phyloP scores from a whole-genome alignment of 2,329 filamentous ascomycete genomes.

The Aspergillus viridinutans region DNA sequence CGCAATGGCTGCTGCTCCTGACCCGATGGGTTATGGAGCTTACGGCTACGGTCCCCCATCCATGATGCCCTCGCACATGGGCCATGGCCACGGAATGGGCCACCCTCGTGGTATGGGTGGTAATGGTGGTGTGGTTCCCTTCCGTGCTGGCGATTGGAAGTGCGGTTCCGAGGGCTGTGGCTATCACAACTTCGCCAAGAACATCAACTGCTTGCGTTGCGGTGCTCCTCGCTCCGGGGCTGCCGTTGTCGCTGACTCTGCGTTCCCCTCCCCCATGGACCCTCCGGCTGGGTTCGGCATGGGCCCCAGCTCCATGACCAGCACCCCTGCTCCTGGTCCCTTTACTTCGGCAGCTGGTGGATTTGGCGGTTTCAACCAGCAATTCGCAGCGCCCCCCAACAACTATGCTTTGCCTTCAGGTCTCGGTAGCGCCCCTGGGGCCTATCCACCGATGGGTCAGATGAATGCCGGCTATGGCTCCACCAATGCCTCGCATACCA shows the following conservation, averaged over 20 bases:
- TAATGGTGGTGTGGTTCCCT: constrained; percentile 81
- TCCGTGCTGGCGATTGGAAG: constrained; percentile 98
- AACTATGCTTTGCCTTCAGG: constrained; percentile 86
- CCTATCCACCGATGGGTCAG: constrained; percentile 63
- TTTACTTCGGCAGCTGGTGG: constrained; percentile 66
- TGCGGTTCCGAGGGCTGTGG: constrained; percentile 95
- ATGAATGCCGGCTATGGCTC: constrained; percentile 79
- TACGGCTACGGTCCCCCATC: constrained; percentile 61
- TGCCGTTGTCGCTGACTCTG: constrained; percentile 89
- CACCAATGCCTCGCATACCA: constrained; percentile 72
- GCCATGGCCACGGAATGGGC: constrained; percentile 53
- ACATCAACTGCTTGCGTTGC: constrained; percentile 94
- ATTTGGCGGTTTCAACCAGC: constrained; percentile 68
- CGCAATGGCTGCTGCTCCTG: constrained; percentile 77
- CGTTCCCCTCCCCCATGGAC: constrained; percentile 87
- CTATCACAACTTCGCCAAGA: constrained; percentile 99
- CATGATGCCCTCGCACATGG: constrained; percentile 76
- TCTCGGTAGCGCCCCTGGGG: constrained; percentile 70
- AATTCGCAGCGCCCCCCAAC: constrained; percentile 76
- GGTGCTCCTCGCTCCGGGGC: constrained; percentile 91
- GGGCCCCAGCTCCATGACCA: constrained; percentile 81
- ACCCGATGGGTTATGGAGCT: constrained; percentile 67
- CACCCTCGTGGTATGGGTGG: constrained; percentile 65
- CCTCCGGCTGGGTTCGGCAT: constrained; percentile 77
- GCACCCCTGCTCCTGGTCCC: constrained; percentile 71